Conservation (phyloP, 345 rosid species). For the Capsella bursapastoris region DNA sequence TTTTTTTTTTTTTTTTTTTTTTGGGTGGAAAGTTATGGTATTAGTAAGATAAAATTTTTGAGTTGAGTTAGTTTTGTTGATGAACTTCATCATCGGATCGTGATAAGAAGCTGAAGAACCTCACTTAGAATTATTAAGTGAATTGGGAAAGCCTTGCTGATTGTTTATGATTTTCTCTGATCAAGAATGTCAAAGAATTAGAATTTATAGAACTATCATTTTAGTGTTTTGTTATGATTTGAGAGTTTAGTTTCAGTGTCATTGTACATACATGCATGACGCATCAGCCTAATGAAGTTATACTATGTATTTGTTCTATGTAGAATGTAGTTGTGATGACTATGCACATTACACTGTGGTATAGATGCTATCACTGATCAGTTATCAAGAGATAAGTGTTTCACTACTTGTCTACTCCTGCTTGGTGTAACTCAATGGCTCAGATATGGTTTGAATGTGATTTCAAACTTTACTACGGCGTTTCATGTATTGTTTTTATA, state of each 20-base stretch:
- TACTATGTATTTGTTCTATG: neutral
- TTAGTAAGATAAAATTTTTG: conserved; percentile 22
- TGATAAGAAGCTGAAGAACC: neutral
- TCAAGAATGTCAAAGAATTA: neutral
- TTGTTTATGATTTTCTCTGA: neutral
- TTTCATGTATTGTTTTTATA: neutral
- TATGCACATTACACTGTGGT: neutral
- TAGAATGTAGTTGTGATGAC: neutral
- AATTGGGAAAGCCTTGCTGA: neutral
- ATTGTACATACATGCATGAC: neutral
- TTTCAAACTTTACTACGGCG: neutral
- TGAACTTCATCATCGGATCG: neutral
- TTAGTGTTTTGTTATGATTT: neutral
- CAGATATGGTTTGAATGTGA: conserved; percentile 6
- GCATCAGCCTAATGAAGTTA: conserved; percentile 5
- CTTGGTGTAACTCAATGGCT: neutral
- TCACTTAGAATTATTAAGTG: neutral
- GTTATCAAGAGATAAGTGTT: neutral
- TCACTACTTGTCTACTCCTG: neutral
- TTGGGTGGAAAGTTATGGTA: conserved; percentile 7
- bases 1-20: too few relatives aligned
- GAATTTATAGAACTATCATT: neutral
- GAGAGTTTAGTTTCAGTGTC: neutral
- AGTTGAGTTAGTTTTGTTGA: conserved; percentile 9
- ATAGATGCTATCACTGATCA: neutral